Evolutionary conservation across 768 basidiomycete species (phyloP).

Genomic region (Suillus occidentalis): DNA sequence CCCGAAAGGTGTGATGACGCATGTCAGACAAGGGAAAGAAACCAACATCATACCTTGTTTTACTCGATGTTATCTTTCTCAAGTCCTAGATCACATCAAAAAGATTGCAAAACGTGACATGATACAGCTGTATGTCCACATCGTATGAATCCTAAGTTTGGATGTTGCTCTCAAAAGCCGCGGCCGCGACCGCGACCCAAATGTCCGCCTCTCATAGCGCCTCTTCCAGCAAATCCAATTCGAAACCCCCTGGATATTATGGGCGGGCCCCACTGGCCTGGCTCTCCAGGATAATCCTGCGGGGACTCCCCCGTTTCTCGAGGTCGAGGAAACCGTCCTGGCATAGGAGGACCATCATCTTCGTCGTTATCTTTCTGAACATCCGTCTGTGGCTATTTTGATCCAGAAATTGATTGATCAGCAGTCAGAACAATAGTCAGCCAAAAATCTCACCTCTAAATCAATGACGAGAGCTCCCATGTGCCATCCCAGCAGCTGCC

Average conservation of each 20-base stretch:
- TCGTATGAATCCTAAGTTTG: constrained; percentile 7
- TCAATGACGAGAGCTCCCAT: constrained; percentile 87
- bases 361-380: constrained; percentile 40
- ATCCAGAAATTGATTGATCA: constrained; percentile 5
- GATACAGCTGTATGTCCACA: constrained; percentile 9
- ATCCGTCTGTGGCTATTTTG: constrained; percentile 28
- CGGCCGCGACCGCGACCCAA: constrained; percentile 19
- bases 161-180: constrained; percentile 13
- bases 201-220: constrained; percentile 31
- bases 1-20: constrained; percentile 6
- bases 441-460: constrained; percentile 53
- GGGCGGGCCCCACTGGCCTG: constrained; percentile 19
- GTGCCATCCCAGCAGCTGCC: constrained; percentile 91
- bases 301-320: constrained; percentile 16
- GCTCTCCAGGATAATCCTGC: constrained; percentile 10
- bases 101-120: constrained; percentile 3
- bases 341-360: constrained; percentile 27
- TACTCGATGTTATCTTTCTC: constrained; percentile 25
- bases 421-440: background rate
- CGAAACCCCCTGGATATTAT: constrained; percentile 38
- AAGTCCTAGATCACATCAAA: constrained; percentile 9
- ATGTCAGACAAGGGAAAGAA: background rate
- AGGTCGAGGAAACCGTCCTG: constrained; percentile 33
- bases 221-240: constrained; percentile 61
- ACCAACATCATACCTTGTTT: constrained; percentile 9